Percentiles rank a stretch among this genome's conserved stretches.
Evolutionary conservation across 257 asterid species (phyloP).

Genomic region (Ilex asprella): DNA sequence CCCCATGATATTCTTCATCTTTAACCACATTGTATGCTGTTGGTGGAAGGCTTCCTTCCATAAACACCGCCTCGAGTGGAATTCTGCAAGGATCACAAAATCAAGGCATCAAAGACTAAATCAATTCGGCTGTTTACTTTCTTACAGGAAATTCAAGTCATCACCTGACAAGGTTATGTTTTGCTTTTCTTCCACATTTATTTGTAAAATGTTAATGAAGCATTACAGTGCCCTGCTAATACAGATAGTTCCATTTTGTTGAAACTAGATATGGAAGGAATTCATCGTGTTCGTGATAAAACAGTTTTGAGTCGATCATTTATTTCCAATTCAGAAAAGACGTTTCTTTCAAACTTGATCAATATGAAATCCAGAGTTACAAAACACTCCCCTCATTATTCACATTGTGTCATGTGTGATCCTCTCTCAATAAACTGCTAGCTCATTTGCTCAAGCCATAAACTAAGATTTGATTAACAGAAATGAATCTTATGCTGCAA

Average conservation of each 20-base stretch:
- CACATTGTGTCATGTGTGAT: too few relatives aligned
- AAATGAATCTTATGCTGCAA: neutral
- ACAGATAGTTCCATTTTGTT: neutral
- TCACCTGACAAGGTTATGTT: neutral
- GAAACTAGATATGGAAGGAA: neutral
- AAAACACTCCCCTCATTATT: too few relatives aligned
- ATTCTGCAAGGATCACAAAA: constrained; percentile 33
- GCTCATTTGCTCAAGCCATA: too few relatives aligned
- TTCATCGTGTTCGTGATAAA: too few relatives aligned
- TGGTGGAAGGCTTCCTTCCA: constrained; percentile 34
- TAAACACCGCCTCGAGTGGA: constrained; percentile 36
- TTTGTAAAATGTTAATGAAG: neutral
- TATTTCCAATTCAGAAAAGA: too few relatives aligned
- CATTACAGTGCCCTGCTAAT: neutral
- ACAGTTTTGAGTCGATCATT: too few relatives aligned
- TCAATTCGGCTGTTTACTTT: neutral
- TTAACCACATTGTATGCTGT: constrained; percentile 55
- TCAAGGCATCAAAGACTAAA: too few relatives aligned
- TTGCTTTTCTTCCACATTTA: neutral
- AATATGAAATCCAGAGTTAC: too few relatives aligned
- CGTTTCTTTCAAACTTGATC: too few relatives aligned
- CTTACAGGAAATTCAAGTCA: neutral
- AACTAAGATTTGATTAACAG: neutral
- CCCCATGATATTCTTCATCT: constrained; percentile 61
- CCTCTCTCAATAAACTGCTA: too few relatives aligned